phyloP scores from a whole-genome alignment of 768 basidiomycete species.

The Mrakia hoshinonis region DNA sequence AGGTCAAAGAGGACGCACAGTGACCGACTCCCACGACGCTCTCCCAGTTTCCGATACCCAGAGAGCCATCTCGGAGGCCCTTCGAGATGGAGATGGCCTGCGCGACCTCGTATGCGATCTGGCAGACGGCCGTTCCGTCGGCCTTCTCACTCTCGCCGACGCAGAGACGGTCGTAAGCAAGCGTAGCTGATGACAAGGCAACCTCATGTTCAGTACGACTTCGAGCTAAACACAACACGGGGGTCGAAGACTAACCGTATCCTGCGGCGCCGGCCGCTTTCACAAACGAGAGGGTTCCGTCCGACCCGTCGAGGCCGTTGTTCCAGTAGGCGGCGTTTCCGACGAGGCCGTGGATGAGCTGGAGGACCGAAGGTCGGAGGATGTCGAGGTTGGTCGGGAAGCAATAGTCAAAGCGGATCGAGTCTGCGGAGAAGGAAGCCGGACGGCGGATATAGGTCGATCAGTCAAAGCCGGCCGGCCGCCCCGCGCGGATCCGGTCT shows the following conservation, averaged over 20 bases:
- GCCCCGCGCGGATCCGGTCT: no score
- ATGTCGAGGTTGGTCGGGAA: not conserved
- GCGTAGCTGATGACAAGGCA: not conserved
- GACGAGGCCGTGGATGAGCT: not conserved
- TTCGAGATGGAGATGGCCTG: not conserved
- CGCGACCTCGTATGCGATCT: not conserved
- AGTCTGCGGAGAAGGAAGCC: not conserved
- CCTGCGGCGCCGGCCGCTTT: not conserved
- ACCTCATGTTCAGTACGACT: not conserved
- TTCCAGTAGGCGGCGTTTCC: not conserved
- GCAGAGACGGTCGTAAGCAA: not conserved
- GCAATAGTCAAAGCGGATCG: not conserved
- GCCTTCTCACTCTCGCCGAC: not conserved
- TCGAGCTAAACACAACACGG: no score
- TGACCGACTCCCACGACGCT: not conserved
- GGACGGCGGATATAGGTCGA: no score
- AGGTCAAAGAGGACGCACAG: no score
- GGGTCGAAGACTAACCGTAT: not conserved
- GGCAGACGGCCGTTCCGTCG: not conserved
- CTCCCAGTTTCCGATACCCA: not conserved
- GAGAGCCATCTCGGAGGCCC: not conserved
- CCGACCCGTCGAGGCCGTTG: not conserved
- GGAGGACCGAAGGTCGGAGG: not conserved
- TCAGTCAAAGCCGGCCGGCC: no score
- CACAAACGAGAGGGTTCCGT: not conserved